A percentile compares a stretch with the other conserved stretches of the same genome.
Evolutionary conservation across 2,329 filamentous ascomycete species (phyloP).

Genomic region (Sarocladiaceae sp.): DNA sequence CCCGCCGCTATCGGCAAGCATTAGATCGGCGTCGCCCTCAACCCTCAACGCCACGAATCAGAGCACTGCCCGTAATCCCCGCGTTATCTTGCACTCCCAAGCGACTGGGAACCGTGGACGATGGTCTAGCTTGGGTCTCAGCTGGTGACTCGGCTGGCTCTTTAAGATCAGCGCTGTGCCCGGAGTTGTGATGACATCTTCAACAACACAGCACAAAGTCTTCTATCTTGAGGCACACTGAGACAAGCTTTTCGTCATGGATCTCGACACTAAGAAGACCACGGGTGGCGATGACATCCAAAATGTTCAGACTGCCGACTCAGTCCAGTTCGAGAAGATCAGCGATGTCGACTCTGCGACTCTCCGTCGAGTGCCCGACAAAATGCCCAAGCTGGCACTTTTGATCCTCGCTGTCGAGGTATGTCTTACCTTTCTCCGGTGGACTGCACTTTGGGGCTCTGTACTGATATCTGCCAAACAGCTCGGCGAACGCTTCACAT

Average conservation of each 20-base stretch:
- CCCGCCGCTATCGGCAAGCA: slow-evolving; percentile 4
- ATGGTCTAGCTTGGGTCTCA: not conserved
- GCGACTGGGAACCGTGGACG: not conserved
- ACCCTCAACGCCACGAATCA: slow-evolving; percentile 17
- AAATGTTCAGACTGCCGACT: not conserved
- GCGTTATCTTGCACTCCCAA: slow-evolving; percentile 15
- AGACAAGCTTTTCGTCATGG: slow-evolving; percentile 8
- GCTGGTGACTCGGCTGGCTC: not conserved
- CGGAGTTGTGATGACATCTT: not conserved
- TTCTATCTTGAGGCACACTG: too few species aligned
- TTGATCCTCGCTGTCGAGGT: slow-evolving; percentile 23
- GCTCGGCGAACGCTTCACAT: slow-evolving; percentile 26
- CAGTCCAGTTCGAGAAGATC: slow-evolving; percentile 9
- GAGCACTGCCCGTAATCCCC: slow-evolving; percentile 10
- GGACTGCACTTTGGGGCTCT: too few species aligned
- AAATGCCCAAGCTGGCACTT: slow-evolving; percentile 21
- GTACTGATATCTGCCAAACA: too few species aligned
- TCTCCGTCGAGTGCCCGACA: slow-evolving; percentile 22
- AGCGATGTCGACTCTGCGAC: slow-evolving; percentile 11
- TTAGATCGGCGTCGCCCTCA: slow-evolving; percentile 6
- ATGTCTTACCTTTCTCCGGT: too few species aligned
- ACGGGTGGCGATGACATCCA: slow-evolving; percentile 3
- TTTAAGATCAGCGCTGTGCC: slow-evolving; percentile 4
- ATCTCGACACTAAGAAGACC: slow-evolving; percentile 12
- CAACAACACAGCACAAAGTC: not conserved